Evolutionary conservation across 371 early-diverging fungal genomes (phyloP).

Genomic region (Dichotomocladium elegans): DNA sequence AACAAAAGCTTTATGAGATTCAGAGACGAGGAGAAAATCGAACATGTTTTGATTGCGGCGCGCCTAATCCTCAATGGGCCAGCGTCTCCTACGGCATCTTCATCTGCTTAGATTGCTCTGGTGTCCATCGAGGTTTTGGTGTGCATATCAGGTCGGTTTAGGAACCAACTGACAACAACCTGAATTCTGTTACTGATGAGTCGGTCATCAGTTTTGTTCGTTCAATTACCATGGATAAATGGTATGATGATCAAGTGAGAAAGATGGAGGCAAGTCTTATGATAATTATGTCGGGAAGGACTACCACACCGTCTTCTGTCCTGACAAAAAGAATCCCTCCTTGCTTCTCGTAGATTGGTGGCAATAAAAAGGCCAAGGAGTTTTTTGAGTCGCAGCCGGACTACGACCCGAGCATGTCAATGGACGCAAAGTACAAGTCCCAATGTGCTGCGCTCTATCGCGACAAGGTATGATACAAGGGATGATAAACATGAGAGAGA

Average conservation of each 20-base stretch:
- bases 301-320: neutral
- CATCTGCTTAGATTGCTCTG: constrained; percentile 96
- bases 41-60: constrained; percentile 81
- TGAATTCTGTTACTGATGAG: no score
- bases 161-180: no score
- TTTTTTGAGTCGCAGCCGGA: constrained; percentile 89
- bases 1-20: constrained; percentile 65
- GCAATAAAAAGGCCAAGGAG: constrained; percentile 84
- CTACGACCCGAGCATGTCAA: constrained; percentile 72
- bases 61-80: constrained; percentile 92
- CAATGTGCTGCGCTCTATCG: constrained; percentile 86
- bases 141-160: constrained; percentile 78
- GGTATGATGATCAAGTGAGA: constrained; percentile 91
- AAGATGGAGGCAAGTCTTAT: constrained; percentile 74
- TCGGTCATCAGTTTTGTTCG: constrained; percentile 95
- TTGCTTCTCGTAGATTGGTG: constrained; percentile 74
- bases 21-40: constrained; percentile 71
- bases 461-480: constrained; percentile 65
- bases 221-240: constrained; percentile 97
- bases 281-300: neutral
- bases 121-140: constrained; percentile 89
- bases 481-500: neutral
- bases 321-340: neutral
- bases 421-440: constrained; percentile 82
- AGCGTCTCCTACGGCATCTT: constrained; percentile 94